These are phyloP conservation scores for Aspergillus asperescens DNA, from an alignment of 495 filamentous ascomycete genomes.

Conservation along the genomic window DNA sequence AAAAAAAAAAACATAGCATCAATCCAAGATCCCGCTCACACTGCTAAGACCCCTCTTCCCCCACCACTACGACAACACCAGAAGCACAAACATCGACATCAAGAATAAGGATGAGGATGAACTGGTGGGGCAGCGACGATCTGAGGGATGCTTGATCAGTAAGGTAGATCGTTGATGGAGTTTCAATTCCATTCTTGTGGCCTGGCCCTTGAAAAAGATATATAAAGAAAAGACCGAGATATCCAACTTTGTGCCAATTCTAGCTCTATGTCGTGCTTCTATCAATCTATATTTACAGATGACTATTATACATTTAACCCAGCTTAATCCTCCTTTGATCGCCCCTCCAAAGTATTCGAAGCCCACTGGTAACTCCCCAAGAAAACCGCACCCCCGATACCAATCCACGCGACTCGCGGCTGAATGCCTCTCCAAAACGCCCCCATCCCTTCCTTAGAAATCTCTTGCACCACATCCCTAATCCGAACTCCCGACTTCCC, in stretches of 20 bases:
- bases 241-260: neutral
- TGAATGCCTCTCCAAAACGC: conserved; percentile 87
- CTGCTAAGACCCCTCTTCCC: too few relatives aligned
- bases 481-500: conserved; percentile 48
- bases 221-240: neutral
- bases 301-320: conserved; percentile 10
- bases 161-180: conserved; percentile 48
- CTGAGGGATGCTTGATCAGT: conserved; percentile 53
- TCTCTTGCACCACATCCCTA: conserved; percentile 53
- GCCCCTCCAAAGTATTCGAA: conserved; percentile 60
- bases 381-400: conserved; percentile 88
- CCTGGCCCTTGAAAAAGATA: neutral
- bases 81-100: neutral
- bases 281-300: conserved; percentile 6
- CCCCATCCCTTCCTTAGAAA: conserved; percentile 65
- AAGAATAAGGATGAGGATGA: neutral
- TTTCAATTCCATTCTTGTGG: too few relatives aligned
- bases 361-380: conserved; percentile 94
- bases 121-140: too few relatives aligned
- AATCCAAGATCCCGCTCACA: too few relatives aligned
- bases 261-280: conserved; percentile 1
- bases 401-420: conserved; percentile 90
- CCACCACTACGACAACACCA: conserved; percentile 15
- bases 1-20: too few relatives aligned
- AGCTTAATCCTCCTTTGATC: conserved; percentile 18